These are phyloP conservation scores for Setomelanomma holmii DNA, from an alignment of 2,329 filamentous ascomycete genomes.

Conservation along the genomic window DNA sequence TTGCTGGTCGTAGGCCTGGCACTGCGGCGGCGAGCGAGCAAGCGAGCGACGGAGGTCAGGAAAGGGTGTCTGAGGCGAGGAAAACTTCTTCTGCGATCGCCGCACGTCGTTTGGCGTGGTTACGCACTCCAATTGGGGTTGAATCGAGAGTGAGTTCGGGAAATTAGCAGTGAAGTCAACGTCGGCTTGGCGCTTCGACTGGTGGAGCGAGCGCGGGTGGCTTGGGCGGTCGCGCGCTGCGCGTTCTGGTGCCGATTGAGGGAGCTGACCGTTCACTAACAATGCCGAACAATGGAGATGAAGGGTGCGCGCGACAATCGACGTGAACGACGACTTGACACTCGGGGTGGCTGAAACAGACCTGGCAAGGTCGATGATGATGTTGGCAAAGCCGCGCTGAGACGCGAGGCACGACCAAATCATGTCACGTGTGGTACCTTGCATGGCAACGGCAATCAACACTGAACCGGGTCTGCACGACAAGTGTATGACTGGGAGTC, in stretches of 20 bases:
- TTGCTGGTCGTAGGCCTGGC: conserved; percentile 8
- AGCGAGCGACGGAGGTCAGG: conserved; percentile 24
- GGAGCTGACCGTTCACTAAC: conserved; percentile 5
- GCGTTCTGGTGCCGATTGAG: conserved; percentile 8
- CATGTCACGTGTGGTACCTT: conserved; percentile 19
- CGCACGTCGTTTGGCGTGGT: conserved; percentile 18
- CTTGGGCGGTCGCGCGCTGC: conserved; percentile 24
- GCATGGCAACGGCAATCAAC: conserved; percentile 8
- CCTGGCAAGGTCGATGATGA: background rate
- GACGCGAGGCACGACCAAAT: conserved; percentile 18
- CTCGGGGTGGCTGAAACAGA: background rate
- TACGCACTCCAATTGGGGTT: conserved; percentile 33
- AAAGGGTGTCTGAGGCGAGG: conserved; percentile 10
- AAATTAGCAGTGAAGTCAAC: conserved; percentile 43
- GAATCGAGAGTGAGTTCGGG: conserved; percentile 33
- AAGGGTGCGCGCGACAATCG: background rate
- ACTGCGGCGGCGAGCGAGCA: conserved; percentile 25
- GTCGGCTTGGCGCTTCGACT: conserved; percentile 41
- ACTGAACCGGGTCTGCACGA: too few relatives aligned
- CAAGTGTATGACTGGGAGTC: too few relatives aligned
- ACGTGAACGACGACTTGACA: background rate
- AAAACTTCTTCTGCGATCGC: conserved; percentile 13
- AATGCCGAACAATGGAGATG: background rate
- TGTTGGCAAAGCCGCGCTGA: conserved; percentile 12
- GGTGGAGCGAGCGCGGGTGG: conserved; percentile 37